These are phyloP conservation scores for Haplosporangium sp. DNA, from an alignment of 371 early-diverging fungal species.

Conservation along the genomic window DNA sequence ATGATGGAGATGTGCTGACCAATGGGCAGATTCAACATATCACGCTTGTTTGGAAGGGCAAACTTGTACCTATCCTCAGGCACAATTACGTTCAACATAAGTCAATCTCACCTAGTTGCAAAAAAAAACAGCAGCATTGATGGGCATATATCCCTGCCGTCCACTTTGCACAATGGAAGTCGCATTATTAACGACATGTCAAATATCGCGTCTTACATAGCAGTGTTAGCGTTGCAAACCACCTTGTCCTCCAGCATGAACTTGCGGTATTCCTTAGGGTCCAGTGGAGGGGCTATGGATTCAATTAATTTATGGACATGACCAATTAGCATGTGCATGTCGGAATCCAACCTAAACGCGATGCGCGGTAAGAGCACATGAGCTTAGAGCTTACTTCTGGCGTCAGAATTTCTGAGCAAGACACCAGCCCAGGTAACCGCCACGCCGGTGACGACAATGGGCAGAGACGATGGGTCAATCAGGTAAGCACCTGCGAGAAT, in stretches of 20 bases:
- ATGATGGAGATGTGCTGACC: constrained; percentile 95
- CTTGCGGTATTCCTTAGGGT: constrained; percentile 81
- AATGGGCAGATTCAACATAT: constrained; percentile 86
- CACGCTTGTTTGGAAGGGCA: constrained; percentile 75
- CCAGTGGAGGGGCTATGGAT: constrained; percentile 57
- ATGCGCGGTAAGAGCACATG: not conserved
- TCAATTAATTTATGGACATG: not conserved
- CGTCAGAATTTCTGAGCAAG: constrained; percentile 23
- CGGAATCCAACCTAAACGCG: not conserved
- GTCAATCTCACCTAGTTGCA: not conserved
- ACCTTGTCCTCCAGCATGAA: constrained; percentile 85
- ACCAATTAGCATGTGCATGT: no score
- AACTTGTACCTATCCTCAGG: constrained; percentile 84
- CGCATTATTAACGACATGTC: not conserved
- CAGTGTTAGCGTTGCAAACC: constrained; percentile 85
- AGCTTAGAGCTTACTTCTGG: constrained; percentile 24
- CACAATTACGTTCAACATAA: not conserved
- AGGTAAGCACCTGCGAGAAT: constrained; percentile 43
- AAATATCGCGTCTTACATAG: constrained; percentile 68
- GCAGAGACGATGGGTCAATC: constrained; percentile 33
- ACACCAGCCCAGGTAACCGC: constrained; percentile 46
- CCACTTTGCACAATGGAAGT: no score
- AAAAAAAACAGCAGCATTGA: not conserved
- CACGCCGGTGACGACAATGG: constrained; percentile 42
- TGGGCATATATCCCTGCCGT: no score